phyloP scores from a whole-genome alignment of 1,284 basidiomycete species.

The Ustilago shanxiensis region DNA sequence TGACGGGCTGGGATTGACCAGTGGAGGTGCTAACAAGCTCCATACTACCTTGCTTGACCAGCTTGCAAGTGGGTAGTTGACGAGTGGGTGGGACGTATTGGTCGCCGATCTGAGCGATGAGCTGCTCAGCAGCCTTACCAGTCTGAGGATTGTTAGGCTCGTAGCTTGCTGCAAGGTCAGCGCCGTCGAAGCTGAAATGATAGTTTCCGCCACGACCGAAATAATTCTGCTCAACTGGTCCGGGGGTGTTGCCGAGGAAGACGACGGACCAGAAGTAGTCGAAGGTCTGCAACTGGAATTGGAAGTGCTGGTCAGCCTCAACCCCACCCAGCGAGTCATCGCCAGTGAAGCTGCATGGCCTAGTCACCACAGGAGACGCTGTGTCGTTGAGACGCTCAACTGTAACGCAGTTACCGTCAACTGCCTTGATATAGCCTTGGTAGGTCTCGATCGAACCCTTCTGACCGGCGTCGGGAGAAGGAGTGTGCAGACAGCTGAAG shows the following conservation, averaged over 20 bases:
- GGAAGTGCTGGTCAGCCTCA: constrained; percentile 16
- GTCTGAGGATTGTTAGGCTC: neutral
- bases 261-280: constrained; percentile 7
- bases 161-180: constrained; percentile 6
- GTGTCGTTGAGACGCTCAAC: neutral
- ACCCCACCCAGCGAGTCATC: constrained; percentile 9
- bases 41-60: constrained; percentile 11
- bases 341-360: constrained; percentile 10
- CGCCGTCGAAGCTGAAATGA: constrained; percentile 9
- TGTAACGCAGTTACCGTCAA: constrained; percentile 16
- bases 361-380: neutral
- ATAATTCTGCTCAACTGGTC: neutral
- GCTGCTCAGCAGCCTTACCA: neutral
- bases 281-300: constrained; percentile 13
- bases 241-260: constrained; percentile 11
- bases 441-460: constrained; percentile 13
- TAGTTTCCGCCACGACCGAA: constrained; percentile 7
- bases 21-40: constrained; percentile 19
- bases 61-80: constrained; percentile 10
- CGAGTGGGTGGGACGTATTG: constrained; percentile 7
- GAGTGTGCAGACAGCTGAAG: constrained; percentile 13
- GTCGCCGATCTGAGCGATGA: constrained; percentile 16
- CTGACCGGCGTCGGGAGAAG: neutral
- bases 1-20: constrained; percentile 6
- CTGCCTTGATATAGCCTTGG: constrained; percentile 19